Evolutionary conservation across 2,329 filamentous ascomycete genomes (phyloP), one percentile per base, ranked within the genome.

Genomic region (Atkinsonella hypoxylon): DNA sequence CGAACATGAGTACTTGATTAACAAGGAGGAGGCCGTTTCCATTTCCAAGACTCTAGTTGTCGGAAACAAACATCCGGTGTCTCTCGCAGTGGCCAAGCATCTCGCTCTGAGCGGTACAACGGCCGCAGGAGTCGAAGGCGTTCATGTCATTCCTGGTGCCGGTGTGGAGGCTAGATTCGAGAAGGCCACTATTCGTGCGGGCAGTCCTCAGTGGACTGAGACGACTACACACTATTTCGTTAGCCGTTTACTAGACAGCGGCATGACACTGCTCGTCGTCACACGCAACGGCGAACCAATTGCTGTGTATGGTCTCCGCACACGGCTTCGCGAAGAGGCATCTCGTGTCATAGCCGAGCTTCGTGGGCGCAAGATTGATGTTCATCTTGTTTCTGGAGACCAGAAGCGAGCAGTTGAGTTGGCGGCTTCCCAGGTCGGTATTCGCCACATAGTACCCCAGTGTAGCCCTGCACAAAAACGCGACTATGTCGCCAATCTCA

Each of bases 311-410:
- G 76, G 74, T 2, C 68, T 84, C 56, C 64, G 41, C 67, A 61
- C 58, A 2, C 56, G 55, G 13, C 54, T 66, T 20, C 63, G 64
- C 3, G 53, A 55, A 4, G 62, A 79, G 55, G 72, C 79, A 4
- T 49, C 53, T 0, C 45, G 55, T 0, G 70, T 79, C 5, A 60
- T 83, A 9, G 51, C 63, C 8, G 60, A 65, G 8, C 70, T 84
- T 2, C 63, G 67, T 1, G 54, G 61, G 4, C 72, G 72, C 15
- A 64, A 67, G n/a, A 74, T 84, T 26, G 54, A 59, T 0, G 65
- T 78, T 4, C 75, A 77, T 52, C 67, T 84, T 43, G 68, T 81
- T 38, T 81, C 76, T 40, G 79, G 80, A 31, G 80, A 83, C 54
- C 69, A 76, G 48, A 59, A 65, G 8, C 62, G 63, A 5, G 72